Conservation (phyloP, 2,329 filamentous ascomycete genomes). For the Cadophora gregata region DNA sequence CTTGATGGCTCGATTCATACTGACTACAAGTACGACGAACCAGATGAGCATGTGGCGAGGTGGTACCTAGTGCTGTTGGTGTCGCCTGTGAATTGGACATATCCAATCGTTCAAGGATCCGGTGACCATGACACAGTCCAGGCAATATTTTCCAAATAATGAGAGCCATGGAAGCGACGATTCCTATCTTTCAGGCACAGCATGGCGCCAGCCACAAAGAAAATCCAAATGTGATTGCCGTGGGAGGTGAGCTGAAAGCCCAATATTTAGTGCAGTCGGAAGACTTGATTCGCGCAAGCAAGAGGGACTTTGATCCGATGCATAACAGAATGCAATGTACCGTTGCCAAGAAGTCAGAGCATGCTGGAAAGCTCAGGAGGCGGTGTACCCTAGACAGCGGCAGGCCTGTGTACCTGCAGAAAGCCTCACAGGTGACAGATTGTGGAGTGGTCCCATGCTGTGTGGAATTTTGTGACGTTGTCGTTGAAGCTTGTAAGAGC, state of each 20-base stretch:
- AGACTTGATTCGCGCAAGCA: conserved; percentile 16
- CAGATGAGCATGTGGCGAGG: not conserved
- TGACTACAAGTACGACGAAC: not conserved
- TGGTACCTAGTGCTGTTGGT: not conserved
- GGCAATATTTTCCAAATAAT: not conserved
- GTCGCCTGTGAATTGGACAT: not conserved
- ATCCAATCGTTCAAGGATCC: not conserved
- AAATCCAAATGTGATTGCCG: not conserved
- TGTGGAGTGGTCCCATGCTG: conserved; percentile 5
- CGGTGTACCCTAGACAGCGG: conserved; percentile 7
- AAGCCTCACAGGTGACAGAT: conserved; percentile 18
- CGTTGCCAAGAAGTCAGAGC: conserved; percentile 21
- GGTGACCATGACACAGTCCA: not conserved
- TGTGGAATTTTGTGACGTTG: not conserved
- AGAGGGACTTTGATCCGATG: conserved; percentile 16
- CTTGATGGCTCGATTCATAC: conserved; percentile 2
- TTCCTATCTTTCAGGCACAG: not conserved
- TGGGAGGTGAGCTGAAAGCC: conserved; percentile 8
- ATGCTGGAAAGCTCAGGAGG: conserved; percentile 9
- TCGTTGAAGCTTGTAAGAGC: not conserved
- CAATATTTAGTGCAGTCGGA: conserved; percentile 11
- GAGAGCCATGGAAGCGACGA: not conserved
- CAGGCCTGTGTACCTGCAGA: conserved; percentile 18
- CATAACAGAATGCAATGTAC: conserved; percentile 22
- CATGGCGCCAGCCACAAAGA: not conserved